phyloP scores from a whole-genome alignment of 1,139 yeast genomes.

The Kluyveromyces sp. region DNA sequence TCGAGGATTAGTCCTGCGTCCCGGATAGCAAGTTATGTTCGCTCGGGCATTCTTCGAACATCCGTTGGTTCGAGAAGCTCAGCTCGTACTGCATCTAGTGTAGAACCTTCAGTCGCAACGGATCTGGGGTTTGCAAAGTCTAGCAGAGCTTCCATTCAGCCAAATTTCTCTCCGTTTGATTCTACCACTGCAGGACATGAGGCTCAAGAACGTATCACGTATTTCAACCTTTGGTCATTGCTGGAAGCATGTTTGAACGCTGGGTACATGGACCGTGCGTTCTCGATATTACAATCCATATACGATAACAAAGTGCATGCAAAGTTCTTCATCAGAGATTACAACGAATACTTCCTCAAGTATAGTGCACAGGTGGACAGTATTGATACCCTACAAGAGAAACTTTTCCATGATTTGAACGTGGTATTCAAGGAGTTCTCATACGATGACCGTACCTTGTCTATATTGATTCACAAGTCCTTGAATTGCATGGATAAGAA shows the following conservation, averaged over 20 bases:
- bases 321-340: conserved; percentile 34
- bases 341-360: conserved; percentile 44
- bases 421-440: conserved; percentile 31
- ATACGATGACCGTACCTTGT: conserved; percentile 42
- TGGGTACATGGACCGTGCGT: conserved; percentile 65
- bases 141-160: conserved; percentile 16
- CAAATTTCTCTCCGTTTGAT: conserved; percentile 25
- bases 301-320: conserved; percentile 38
- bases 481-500: conserved; percentile 32
- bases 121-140: conserved; percentile 20
- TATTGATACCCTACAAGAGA: conserved; percentile 19
- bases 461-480: conserved; percentile 30
- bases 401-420: conserved; percentile 30
- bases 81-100: background rate
- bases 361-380: conserved; percentile 34
- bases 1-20: background rate
- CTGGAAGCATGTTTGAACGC: conserved; percentile 74
- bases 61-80: background rate
- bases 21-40: background rate
- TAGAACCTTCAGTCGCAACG: background rate
- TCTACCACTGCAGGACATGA: conserved; percentile 24
- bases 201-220: conserved; percentile 49
- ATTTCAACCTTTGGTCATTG: conserved; percentile 64
- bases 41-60: background rate
- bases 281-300: conserved; percentile 53